These are phyloP conservation scores for Tylopilus sp. DNA, from an alignment of 1,284 basidiomycete species.

Conservation along the genomic window DNA sequence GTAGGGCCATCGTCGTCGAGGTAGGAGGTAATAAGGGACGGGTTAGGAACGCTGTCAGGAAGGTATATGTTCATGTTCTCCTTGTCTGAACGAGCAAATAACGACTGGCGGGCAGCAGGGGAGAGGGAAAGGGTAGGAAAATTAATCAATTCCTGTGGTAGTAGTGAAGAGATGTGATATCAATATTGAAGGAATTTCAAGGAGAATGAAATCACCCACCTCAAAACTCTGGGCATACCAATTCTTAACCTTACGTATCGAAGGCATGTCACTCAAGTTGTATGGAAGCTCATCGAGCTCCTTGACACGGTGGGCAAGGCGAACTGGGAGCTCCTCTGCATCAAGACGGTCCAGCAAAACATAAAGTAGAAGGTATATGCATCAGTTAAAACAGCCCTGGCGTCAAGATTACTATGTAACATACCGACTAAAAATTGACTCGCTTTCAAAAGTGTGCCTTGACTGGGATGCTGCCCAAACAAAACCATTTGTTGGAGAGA, in stretches of 20 bases:
- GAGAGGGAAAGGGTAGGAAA: slow-evolving; percentile 78
- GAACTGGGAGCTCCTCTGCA: slow-evolving; percentile 73
- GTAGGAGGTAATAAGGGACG: slow-evolving; percentile 42
- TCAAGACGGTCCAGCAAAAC: slow-evolving; percentile 47
- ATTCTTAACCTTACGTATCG: slow-evolving; percentile 93
- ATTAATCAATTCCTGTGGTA: slow-evolving; percentile 74
- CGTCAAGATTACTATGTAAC: not conserved
- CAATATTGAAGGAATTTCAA: not conserved
- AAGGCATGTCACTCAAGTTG: slow-evolving; percentile 87
- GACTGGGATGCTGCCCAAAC: slow-evolving; percentile 32
- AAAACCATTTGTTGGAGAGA: slow-evolving; percentile 32
- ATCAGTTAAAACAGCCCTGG: not conserved
- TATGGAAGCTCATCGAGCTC: slow-evolving; percentile 95
- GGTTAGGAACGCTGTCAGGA: slow-evolving; percentile 73
- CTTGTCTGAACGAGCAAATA: slow-evolving; percentile 51
- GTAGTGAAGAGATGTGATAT: not conserved
- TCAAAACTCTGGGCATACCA: slow-evolving; percentile 99
- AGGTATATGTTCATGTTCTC: slow-evolving; percentile 40
- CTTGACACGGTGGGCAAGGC: slow-evolving; percentile 92
- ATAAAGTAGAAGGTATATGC: not conserved
- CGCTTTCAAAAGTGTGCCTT: slow-evolving; percentile 31
- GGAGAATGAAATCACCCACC: slow-evolving; percentile 44
- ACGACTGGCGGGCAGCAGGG: slow-evolving; percentile 63
- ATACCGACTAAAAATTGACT: slow-evolving; percentile 28
- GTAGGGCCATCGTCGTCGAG: slow-evolving; percentile 22